Base-by-base conservation (phyloP, 2,329 filamentous ascomycete genomes). In the Phialemoniopsis sp. region DNA sequence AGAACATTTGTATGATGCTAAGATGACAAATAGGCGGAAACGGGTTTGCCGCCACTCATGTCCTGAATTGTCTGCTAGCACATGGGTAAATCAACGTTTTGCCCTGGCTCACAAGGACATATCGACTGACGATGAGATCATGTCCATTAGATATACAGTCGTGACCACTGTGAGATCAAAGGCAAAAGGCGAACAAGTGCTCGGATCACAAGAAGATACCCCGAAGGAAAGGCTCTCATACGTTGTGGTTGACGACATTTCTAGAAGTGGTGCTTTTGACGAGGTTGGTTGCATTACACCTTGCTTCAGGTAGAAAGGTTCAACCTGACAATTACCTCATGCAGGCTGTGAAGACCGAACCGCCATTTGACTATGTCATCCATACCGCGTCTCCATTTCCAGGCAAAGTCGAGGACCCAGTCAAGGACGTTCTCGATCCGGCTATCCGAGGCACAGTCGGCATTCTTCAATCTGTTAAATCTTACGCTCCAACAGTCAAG, bases 331-430 rank as follows among this genome's bases (percentile, higher is more conserved):
- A n/a, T n/a, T n/a, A n/a, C n/a, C n/a, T n/a, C n/a, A n/a, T n/a
- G n/a, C n/a, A 60, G 50, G 57, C 58, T 13, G 53, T 68, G 13
- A 49, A 58, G 45, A 56, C 56, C 4, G 49, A 60, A 4, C 55
- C 59, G 4, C 75, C 80, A 3, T 86, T 89, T 45, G 81, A 87
- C 46, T 78, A 73, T 30, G 82, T 89, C 33, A 72, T 87, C 32
- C 81, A 87, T 54, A 85, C 81, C 10, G 82, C 83, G 5, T 79
- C 73, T 1, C 84, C 85, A 1, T 88, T 86, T 63, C 82, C 86
- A 52, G 76, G 80, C 57, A 80, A 80, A 32, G 71, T 81, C 36
- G 72, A 74, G 6, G 60, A 63, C 39, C 55, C 55, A 17, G 49
- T 56, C 13, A 60, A 55, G 28, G 66, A 69, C 29, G 58, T 77